Percentiles rank a stretch among this genome's conserved stretches.
These are phyloP conservation scores for Penicilliopsis zonata DNA, from an alignment of 495 filamentous ascomycete genomes.

Conservation along the genomic window DNA sequence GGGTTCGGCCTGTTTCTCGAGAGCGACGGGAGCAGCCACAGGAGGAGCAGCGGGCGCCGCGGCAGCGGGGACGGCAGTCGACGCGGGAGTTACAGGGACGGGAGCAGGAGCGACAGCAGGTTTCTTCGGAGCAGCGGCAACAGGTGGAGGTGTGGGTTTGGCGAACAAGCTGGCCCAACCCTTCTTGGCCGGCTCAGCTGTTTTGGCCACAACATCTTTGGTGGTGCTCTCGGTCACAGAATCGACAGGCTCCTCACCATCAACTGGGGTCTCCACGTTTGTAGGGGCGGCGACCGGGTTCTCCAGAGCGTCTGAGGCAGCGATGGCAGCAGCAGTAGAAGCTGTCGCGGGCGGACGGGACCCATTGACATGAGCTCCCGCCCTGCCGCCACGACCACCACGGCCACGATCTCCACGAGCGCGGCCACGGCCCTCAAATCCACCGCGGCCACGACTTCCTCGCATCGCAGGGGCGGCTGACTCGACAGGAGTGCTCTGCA, in stretches of 20 bases:
- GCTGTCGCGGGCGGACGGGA: constrained; percentile 28
- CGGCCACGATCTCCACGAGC: constrained; percentile 66
- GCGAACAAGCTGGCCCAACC: constrained; percentile 55
- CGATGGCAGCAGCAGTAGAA: constrained; percentile 32
- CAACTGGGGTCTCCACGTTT: constrained; percentile 13
- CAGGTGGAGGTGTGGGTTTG: constrained; percentile 28
- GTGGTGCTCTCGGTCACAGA: constrained; percentile 23
- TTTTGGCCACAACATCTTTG: constrained; percentile 39
- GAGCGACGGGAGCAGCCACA: constrained; percentile 8
- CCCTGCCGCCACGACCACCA: constrained; percentile 61
- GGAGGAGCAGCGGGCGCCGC: constrained; percentile 13
- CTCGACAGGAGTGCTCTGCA: constrained; percentile 39
- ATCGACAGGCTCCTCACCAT: constrained; percentile 15
- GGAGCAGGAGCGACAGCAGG: constrained; percentile 16
- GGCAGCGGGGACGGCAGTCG: constrained; percentile 16
- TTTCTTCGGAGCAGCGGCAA: constrained; percentile 27
- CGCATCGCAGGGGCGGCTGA: constrained; percentile 37
- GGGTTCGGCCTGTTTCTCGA: constrained; percentile 10
- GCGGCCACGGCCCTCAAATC: constrained; percentile 53
- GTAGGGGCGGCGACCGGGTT: constrained; percentile 13
- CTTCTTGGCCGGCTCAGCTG: constrained; percentile 41
- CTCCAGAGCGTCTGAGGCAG: constrained; percentile 13
- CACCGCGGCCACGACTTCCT: constrained; percentile 53
- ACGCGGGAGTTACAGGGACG: constrained; percentile 15
- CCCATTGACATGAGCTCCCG: constrained; percentile 46